Evolutionary conservation across 495 filamentous ascomycete species (phyloP).

Genomic region (Podospora pseudoanserina): DNA sequence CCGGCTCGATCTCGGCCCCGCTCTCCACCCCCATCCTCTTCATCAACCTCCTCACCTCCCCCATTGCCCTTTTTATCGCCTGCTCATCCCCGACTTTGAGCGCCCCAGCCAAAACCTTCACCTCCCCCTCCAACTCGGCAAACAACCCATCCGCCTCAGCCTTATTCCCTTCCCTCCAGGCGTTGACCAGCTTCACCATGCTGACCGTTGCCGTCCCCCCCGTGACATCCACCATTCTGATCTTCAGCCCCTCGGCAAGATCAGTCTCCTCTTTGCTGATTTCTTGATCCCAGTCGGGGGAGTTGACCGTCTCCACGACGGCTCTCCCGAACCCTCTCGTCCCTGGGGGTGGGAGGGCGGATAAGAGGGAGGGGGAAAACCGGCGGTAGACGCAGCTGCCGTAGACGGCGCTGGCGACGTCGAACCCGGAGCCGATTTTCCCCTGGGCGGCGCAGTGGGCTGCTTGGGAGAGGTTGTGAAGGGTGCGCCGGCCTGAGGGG

Average conservation of each 20-base stretch:
- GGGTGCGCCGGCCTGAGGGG: constrained; percentile 34
- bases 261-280: constrained; percentile 63
- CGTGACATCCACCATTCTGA: constrained; percentile 94
- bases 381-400: constrained; percentile 86
- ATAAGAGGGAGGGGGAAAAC: constrained; percentile 77
- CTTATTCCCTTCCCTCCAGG: constrained; percentile 69
- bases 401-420: constrained; percentile 90
- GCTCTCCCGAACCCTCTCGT: constrained; percentile 60
- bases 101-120: constrained; percentile 65
- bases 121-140: constrained; percentile 66
- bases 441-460: constrained; percentile 95
- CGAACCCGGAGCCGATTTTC: constrained; percentile 93
- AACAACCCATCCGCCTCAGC: constrained; percentile 67
- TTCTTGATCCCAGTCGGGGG: constrained; percentile 68
- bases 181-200: constrained; percentile 88
- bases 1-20: constrained; percentile 87
- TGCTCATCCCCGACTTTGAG: constrained; percentile 47
- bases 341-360: constrained; percentile 60
- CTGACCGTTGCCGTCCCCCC: constrained; percentile 90
- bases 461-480: constrained; percentile 92
- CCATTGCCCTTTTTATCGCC: constrained; percentile 38
- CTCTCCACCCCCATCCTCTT: constrained; percentile 69
- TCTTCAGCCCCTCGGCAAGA: constrained; percentile 67
- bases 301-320: constrained; percentile 61
- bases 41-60: constrained; percentile 51